Evolutionary conservation across 116 monocot species (phyloP).

Genomic region (Iris pallida): DNA sequence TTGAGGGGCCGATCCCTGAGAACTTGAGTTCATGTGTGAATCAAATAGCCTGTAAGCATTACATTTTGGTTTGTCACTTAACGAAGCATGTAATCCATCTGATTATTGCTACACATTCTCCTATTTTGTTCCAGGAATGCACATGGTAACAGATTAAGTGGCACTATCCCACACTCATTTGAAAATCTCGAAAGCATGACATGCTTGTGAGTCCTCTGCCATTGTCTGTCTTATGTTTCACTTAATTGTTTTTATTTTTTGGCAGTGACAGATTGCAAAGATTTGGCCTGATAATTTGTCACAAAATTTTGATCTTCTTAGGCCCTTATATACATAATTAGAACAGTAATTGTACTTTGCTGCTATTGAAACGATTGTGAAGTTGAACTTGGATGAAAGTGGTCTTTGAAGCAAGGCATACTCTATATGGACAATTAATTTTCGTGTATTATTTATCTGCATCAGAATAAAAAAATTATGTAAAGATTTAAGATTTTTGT

Average conservation of each 20-base stretch:
- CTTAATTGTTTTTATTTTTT: background rate
- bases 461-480: background rate
- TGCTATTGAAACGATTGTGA: too few relatives aligned
- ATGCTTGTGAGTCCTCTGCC: slow-evolving; percentile 49
- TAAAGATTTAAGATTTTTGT: too few relatives aligned
- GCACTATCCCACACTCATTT: slow-evolving; percentile 56
- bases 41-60: slow-evolving; percentile 77
- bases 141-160: slow-evolving; percentile 66
- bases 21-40: slow-evolving; percentile 81
- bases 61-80: background rate
- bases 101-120: background rate
- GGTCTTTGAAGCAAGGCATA: background rate
- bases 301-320: too few relatives aligned
- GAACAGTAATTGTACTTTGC: too few relatives aligned
- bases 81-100: background rate
- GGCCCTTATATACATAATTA: too few relatives aligned
- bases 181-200: slow-evolving; percentile 79
- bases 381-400: too few relatives aligned
- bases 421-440: background rate
- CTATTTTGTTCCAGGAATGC: slow-evolving; percentile 44
- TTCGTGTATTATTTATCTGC: background rate
- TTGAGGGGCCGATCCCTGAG: slow-evolving; percentile 78
- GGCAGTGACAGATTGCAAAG: too few relatives aligned
- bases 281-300: too few relatives aligned
- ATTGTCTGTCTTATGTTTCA: too few relatives aligned